Evolutionary conservation across 495 filamentous ascomycete genomes (phyloP).

Genomic region (Neurospora terricola): DNA sequence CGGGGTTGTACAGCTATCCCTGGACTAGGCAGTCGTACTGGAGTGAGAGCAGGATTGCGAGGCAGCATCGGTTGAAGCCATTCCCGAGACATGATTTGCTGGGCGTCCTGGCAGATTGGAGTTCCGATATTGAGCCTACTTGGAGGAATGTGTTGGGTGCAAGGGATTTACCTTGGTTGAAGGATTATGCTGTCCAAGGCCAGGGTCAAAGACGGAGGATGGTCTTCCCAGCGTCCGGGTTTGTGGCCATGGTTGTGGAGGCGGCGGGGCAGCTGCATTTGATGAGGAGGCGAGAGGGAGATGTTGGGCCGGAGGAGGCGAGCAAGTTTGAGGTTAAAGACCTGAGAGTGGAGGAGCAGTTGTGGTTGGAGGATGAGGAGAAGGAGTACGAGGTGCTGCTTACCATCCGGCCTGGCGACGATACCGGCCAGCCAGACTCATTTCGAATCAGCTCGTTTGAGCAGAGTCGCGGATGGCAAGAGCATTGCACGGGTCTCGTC

Average conservation of each 20-base stretch:
- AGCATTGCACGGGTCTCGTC: slow-evolving; percentile 25
- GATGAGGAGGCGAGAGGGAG: slow-evolving; percentile 4
- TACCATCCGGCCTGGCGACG: slow-evolving; percentile 14
- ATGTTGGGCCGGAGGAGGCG: slow-evolving; percentile 14
- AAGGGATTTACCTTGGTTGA: slow-evolving; percentile 38
- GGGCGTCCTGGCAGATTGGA: slow-evolving; percentile 31
- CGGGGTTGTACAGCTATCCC: slow-evolving; percentile 39
- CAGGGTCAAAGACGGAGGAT: slow-evolving; percentile 8
- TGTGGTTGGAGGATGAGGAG: slow-evolving; percentile 16
- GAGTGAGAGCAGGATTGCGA: slow-evolving; percentile 36
- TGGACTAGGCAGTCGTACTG: slow-evolving; percentile 41
- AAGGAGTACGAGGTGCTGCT: slow-evolving; percentile 20
- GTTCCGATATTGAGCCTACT: slow-evolving; percentile 30
- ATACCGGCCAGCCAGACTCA: neutral
- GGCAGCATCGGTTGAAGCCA: slow-evolving; percentile 37
- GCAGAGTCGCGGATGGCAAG: slow-evolving; percentile 19
- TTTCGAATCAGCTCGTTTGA: slow-evolving; percentile 34
- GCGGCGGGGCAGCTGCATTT: slow-evolving; percentile 19
- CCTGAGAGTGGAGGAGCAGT: slow-evolving; percentile 11
- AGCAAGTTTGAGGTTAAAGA: slow-evolving; percentile 15
- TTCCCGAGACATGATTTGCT: slow-evolving; percentile 39
- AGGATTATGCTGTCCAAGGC: slow-evolving; percentile 33
- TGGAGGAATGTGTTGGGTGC: slow-evolving; percentile 41
- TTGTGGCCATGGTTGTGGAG: slow-evolving; percentile 39
- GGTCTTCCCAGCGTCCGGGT: slow-evolving; percentile 39